Evolutionary conservation across 345 rosid genomes (phyloP).

Genomic region (Citrus trifoliata): DNA sequence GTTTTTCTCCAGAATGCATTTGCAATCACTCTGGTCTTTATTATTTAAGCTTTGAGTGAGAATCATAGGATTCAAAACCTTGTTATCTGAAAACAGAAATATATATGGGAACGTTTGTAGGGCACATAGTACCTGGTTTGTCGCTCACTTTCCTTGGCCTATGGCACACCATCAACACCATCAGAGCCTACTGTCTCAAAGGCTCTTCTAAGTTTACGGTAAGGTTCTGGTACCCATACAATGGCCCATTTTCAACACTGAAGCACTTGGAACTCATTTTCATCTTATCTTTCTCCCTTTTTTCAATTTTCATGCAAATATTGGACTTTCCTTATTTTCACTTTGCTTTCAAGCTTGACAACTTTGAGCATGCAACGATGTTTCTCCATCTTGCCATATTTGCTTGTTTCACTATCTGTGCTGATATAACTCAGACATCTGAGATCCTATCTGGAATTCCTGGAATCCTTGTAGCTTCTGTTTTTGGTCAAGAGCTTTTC

Average conservation of each 20-base stretch:
- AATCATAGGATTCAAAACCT: slow-evolving; percentile 7
- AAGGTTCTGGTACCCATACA: slow-evolving; percentile 56
- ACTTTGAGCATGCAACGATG: slow-evolving; percentile 84
- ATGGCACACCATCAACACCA: slow-evolving; percentile 74
- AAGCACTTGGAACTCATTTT: slow-evolving; percentile 59
- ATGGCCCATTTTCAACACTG: slow-evolving; percentile 30
- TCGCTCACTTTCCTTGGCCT: slow-evolving; percentile 67
- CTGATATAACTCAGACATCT: slow-evolving; percentile 48
- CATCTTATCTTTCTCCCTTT: slow-evolving; percentile 52
- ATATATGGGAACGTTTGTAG: slow-evolving; percentile 66
- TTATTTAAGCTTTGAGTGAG: slow-evolving; percentile 26
- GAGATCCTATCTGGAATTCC: slow-evolving; percentile 44
- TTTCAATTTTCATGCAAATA: slow-evolving; percentile 52
- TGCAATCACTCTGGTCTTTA: slow-evolving; percentile 2
- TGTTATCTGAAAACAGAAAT: slow-evolving; percentile 10
- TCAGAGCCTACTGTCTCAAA: slow-evolving; percentile 55
- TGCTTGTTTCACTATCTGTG: slow-evolving; percentile 56
- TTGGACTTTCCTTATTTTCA: slow-evolving; percentile 50
- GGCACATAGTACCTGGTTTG: slow-evolving; percentile 72
- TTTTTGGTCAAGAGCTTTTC: slow-evolving; percentile 78
- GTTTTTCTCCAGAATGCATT: neutral
- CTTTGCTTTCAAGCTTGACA: slow-evolving; percentile 51
- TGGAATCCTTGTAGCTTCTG: slow-evolving; percentile 62
- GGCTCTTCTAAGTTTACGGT: slow-evolving; percentile 46
- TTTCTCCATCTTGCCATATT: slow-evolving; percentile 79